Evolutionary conservation across 2,329 filamentous ascomycete species (phyloP).

Genomic region (Didymella pomorum): DNA sequence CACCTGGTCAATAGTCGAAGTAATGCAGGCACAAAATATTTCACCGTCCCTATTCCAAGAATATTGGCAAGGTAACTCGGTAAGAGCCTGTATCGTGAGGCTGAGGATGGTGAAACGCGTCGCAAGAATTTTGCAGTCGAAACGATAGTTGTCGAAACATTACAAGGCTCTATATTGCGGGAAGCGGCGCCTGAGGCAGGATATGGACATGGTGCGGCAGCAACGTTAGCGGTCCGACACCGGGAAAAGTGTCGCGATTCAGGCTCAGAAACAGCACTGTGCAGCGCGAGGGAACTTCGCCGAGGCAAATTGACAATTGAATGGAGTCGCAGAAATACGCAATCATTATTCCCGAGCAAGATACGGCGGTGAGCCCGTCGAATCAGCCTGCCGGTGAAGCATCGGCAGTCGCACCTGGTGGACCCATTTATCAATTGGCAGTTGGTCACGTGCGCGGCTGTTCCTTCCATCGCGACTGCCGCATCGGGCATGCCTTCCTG

Average conservation of each 20-base stretch:
- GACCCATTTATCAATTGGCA: slow-evolving; percentile 2
- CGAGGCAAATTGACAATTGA: slow-evolving; percentile 10
- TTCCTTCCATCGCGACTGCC: slow-evolving; percentile 9
- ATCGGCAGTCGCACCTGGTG: slow-evolving; percentile 20
- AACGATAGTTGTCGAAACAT: slow-evolving; percentile 18
- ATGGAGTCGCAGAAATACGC: slow-evolving; percentile 10
- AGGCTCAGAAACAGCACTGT: neutral
- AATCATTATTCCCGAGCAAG: slow-evolving; percentile 21
- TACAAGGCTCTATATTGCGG: slow-evolving; percentile 15
- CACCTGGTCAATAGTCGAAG: slow-evolving; percentile 14
- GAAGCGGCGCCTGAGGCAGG: slow-evolving; percentile 19
- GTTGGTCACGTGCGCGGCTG: slow-evolving; percentile 11
- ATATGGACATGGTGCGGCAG: slow-evolving; percentile 22
- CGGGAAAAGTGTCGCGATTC: slow-evolving; percentile 18
- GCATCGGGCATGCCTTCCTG: slow-evolving; percentile 22
- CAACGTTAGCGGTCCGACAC: slow-evolving; percentile 22
- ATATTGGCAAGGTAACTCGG: slow-evolving; percentile 8
- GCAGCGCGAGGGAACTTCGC: slow-evolving; percentile 6
- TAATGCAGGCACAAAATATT: slow-evolving; percentile 25
- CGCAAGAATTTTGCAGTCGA: slow-evolving; percentile 8
- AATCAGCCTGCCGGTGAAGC: slow-evolving; percentile 22
- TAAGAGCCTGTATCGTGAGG: slow-evolving; percentile 3
- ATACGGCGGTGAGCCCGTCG: slow-evolving; percentile 21
- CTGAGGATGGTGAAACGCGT: slow-evolving; percentile 15
- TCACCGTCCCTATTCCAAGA: neutral